Evolutionary conservation across 2,329 filamentous ascomycete species (phyloP), one percentile per base, ranked within the genome.

Genomic region (Talaromyces sp.): DNA sequence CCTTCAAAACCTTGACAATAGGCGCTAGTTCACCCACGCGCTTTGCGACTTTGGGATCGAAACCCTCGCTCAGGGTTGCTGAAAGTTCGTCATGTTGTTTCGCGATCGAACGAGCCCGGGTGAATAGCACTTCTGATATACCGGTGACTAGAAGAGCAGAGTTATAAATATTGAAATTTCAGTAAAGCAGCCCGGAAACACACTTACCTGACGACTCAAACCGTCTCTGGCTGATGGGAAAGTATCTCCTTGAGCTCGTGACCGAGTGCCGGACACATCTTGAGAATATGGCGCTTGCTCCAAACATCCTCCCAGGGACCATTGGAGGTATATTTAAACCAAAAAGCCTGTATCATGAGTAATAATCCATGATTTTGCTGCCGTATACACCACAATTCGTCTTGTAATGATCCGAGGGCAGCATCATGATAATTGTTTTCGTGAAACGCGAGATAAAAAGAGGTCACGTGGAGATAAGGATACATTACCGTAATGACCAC

Each of bases 41-140:
- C 74, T 85, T 87, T 50, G 86, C 86, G 6, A 80, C 74, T 56
- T 77, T 76, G 9, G 81, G 75, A 65, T 87, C 83, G 67, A 86
- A 89, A 55, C 80, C 78, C 64, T 81, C 76, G 23, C 79, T 78
- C 31, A 88, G 78, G 65, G 80, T 77, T 10, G 80, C 73, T 0
- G 80, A 80, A 31, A 88, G 77, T n/a, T 74, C 72, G 7, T 78
- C 74, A 74, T 88, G 83, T 69, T 88, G 85, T 18, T 75, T 68
- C 14, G 83, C 81, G 28, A 88, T 73, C 33, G 78, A 72, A 65
- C 83, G 82, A 55, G 86, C 86, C 65, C 85, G 77, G 3, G 76
- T 76, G 31, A 89, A 78, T 9, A 88, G 76, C 16, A 81, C 78
- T 36, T 83, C 79, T 23, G 85, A 85, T 53, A 87, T 72, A 31